Percentiles rank a stretch among this genome's conserved stretches.
Conservation (phyloP, 345 rosid genomes). For the Melaleuca quinquenervia region DNA sequence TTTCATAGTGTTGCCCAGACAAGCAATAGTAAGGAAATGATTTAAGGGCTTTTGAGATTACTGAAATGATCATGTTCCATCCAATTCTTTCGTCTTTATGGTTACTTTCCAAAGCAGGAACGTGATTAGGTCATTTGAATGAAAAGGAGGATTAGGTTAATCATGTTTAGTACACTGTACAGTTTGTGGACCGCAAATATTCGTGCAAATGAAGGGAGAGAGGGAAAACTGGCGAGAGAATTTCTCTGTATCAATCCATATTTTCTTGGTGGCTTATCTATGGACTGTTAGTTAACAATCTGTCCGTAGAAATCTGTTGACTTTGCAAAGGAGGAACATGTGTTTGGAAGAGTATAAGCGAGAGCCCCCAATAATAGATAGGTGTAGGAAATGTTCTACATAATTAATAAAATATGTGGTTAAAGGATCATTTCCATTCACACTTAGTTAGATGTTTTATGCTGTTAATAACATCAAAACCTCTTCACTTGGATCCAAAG, state of each 20-base stretch:
- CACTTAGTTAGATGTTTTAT: not conserved
- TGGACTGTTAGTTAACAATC: not conserved
- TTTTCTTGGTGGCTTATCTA: not conserved
- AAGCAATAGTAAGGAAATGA: not conserved
- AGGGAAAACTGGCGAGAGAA: not conserved
- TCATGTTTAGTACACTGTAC: not conserved
- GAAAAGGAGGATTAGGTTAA: not conserved
- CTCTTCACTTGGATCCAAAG: not conserved
- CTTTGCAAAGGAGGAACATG: not conserved
- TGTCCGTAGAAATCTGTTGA: not conserved
- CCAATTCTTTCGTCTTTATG: not conserved
- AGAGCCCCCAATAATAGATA: not conserved
- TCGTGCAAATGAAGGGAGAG: not conserved
- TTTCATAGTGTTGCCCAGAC: not conserved
- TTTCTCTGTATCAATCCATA: not conserved
- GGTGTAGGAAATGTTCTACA: not conserved
- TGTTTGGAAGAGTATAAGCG: not conserved
- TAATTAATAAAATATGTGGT: not conserved
- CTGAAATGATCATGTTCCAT: not conserved
- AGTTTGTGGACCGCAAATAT: not conserved
- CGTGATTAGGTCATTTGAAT: not conserved
- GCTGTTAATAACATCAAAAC: not conserved
- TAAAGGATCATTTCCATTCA: not conserved
- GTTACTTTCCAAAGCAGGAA: not conserved
- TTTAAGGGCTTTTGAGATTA: not conserved